phyloP scores from a whole-genome alignment of 176 grass and related monocot species.

The Aegilops speltoides region DNA sequence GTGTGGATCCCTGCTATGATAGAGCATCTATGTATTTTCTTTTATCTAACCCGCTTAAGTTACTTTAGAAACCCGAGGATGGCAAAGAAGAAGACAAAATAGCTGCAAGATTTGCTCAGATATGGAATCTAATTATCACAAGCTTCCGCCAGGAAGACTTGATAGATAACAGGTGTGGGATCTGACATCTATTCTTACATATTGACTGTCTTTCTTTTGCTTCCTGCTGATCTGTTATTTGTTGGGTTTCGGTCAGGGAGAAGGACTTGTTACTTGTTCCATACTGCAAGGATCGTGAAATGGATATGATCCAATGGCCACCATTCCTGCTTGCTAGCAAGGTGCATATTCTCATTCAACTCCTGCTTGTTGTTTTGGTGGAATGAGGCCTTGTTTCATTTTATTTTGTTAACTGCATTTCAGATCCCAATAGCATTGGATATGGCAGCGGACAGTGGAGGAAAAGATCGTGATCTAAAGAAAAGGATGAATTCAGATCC shows the following conservation, averaged over 20 bases:
- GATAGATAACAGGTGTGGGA: slow-evolving; percentile 63
- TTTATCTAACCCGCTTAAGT: slow-evolving; percentile 15
- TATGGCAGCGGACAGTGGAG: slow-evolving; percentile 89
- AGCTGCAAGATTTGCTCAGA: slow-evolving; percentile 86
- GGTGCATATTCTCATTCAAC: slow-evolving; percentile 45
- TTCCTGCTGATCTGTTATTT: slow-evolving; percentile 1
- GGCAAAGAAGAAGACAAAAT: slow-evolving; percentile 61
- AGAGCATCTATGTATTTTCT: slow-evolving; percentile 2
- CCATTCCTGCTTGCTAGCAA: slow-evolving; percentile 97
- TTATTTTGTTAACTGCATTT: slow-evolving; percentile 17
- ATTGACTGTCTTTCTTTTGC: background rate
- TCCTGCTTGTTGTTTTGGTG: slow-evolving; percentile 14
- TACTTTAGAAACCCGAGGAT: slow-evolving; percentile 54
- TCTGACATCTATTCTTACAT: slow-evolving; percentile 17
- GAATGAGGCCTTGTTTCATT: slow-evolving; percentile 2
- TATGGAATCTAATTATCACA: slow-evolving; percentile 97
- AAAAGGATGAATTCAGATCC: slow-evolving; percentile 68
- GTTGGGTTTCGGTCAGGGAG: slow-evolving; percentile 46
- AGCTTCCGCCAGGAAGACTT: slow-evolving; percentile 92
- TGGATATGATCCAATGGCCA: slow-evolving; percentile 91
- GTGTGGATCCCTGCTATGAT: slow-evolving; percentile 4
- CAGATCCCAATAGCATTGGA: slow-evolving; percentile 97
- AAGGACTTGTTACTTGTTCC: slow-evolving; percentile 95
- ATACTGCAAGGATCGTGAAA: slow-evolving; percentile 73
- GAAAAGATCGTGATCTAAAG: slow-evolving; percentile 83